Base-by-base conservation (phyloP, 2,329 filamentous ascomycete species). In the Epichloe coenophiala region DNA sequence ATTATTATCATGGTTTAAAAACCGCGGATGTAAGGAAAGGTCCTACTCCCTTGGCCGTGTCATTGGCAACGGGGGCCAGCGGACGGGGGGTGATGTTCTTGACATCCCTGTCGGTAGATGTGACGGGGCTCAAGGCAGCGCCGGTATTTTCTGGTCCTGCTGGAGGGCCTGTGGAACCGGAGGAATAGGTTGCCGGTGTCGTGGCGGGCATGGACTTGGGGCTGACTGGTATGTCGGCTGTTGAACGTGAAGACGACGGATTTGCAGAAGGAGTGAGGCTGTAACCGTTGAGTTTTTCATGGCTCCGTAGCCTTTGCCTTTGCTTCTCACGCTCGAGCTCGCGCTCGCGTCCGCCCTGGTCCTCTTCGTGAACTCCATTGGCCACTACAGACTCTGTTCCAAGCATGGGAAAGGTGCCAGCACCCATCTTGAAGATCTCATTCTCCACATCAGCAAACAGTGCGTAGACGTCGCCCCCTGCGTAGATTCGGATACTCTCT, bases 401-500 rank as follows among this genome's bases (percentile, higher is more conserved):
- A 31, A 17, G 33, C 5, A 11, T 12, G 5, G 47, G 27, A 11
- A 11, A 47, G 33, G 52, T 53, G 27, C 55, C 55, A 44, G 53
- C 57, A 55, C 61, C 62, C 60, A 70, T 66, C 51, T 63, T 66
- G 48, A 61, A 63, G 48, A 68, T 66, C 47, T 70, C 67, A 44
- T 65, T 61, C 63, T 86, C 81, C 13, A 86, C 82, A 56, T 86
- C 82, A 1, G 77, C 79, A 40, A 86, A 69, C 2, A 86, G 71
- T 2, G 78, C 75, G 56, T 81, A 84, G 8, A 87, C 76, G 45
- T 84, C 81, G 53, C 78, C 77, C 52, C 81, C 81, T 21, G 80
- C 81, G 56, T 85, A 86, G 56, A 86, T 74, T 21, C 78, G 77
- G 53, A 85, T 85, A 61, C 80, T 84, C 62, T 85, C 78, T 38